phyloP scores from a whole-genome alignment of 257 asterid genomes.

The Marsdenia floribunda region DNA sequence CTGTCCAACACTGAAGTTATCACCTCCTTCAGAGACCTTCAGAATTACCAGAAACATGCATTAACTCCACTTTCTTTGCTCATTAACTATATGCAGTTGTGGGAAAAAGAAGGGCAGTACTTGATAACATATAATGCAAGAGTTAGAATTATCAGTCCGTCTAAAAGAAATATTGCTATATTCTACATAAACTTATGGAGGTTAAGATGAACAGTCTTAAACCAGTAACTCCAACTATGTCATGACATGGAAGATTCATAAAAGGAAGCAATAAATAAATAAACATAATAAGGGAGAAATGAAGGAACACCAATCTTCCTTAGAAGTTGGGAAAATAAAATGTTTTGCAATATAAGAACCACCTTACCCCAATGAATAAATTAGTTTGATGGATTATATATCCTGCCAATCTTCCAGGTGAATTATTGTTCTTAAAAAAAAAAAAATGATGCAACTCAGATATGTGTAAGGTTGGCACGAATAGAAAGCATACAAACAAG shows the following conservation, averaged over 20 bases:
- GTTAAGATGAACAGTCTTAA: background rate
- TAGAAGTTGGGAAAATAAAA: background rate
- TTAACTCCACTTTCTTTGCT: background rate
- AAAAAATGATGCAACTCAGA: background rate
- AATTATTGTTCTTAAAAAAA: background rate
- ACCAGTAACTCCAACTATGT: background rate
- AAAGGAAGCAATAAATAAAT: too few species aligned
- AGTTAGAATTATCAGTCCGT: too few species aligned
- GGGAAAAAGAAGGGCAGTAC: background rate
- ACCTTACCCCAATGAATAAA: background rate
- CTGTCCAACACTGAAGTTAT: constrained; percentile 98
- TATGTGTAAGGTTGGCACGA: background rate
- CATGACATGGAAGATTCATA: too few species aligned
- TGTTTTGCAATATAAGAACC: background rate
- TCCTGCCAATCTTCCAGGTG: background rate
- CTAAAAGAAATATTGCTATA: background rate
- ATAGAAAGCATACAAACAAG: background rate
- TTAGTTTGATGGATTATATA: background rate
- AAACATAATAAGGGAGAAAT: background rate
- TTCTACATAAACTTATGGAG: background rate
- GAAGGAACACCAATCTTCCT: background rate
- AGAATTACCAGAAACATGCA: background rate
- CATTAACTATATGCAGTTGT: background rate
- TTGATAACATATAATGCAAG: background rate
- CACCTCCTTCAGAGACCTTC: constrained; percentile 95